These are phyloP conservation scores for Pseudocercospora vitis DNA, from an alignment of 2,329 filamentous ascomycete genomes.

Conservation along the genomic window DNA sequence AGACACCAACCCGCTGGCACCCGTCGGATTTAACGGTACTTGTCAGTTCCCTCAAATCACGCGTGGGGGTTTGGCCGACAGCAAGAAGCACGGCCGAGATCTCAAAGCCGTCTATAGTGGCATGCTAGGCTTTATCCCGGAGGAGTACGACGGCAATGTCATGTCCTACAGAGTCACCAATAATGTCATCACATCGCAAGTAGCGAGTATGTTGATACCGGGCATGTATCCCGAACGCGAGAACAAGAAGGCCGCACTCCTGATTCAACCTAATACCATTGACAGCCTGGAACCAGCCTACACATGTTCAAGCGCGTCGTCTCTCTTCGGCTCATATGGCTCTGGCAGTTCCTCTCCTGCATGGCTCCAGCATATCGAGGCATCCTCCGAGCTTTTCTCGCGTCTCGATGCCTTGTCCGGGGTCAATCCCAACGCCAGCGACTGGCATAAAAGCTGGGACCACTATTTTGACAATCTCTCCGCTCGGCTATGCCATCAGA, in stretches of 20 bases:
- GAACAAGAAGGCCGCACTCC: constrained; percentile 38
- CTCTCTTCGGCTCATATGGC: constrained; percentile 48
- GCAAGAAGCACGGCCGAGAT: constrained; percentile 73
- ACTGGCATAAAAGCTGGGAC: constrained; percentile 71
- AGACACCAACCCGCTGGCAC: constrained; percentile 64
- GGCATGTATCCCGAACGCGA: constrained; percentile 61
- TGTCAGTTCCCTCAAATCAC: constrained; percentile 85
- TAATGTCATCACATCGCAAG: constrained; percentile 79
- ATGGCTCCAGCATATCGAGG: constrained; percentile 66
- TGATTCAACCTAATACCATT: constrained; percentile 55
- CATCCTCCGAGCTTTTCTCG: constrained; percentile 56
- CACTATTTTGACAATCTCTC: constrained; percentile 86
- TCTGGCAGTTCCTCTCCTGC: constrained; percentile 46
- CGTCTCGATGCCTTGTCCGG: constrained; percentile 68
- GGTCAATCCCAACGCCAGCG: constrained; percentile 55
- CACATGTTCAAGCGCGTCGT: constrained; percentile 56
- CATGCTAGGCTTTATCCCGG: constrained; percentile 66
- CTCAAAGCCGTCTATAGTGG: constrained; percentile 73
- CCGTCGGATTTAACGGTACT: constrained; percentile 67
- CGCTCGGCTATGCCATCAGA: constrained; percentile 72
- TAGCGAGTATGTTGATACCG: constrained; percentile 70
- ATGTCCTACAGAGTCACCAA: constrained; percentile 73
- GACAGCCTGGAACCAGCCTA: constrained; percentile 77
- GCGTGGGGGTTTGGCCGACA: constrained; percentile 67
- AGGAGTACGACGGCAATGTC: constrained; percentile 44